Conservation (phyloP, 2,329 filamentous ascomycete species). For the Beauveria medogensis region DNA sequence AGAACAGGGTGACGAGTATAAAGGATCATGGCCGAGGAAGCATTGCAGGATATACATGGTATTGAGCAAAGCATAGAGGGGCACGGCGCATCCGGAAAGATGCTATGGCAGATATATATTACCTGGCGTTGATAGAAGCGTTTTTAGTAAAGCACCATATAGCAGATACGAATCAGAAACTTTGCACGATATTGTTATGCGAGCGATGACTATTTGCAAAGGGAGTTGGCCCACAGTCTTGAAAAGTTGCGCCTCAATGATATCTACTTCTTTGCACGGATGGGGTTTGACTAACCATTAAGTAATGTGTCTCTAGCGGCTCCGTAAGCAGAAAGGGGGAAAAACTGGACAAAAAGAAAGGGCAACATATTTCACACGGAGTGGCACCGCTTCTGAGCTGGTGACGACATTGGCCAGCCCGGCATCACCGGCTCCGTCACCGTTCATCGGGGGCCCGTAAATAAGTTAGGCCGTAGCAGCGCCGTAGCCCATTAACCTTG, state of each 20-base stretch:
- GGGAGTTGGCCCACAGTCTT: neutral
- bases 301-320: neutral
- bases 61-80: slow-evolving; percentile 10
- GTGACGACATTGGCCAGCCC: slow-evolving; percentile 6
- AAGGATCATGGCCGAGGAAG: neutral
- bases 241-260: neutral
- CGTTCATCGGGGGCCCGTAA: slow-evolving; percentile 2
- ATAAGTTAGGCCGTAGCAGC: neutral
- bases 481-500: neutral
- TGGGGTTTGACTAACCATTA: neutral
- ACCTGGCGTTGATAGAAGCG: slow-evolving; percentile 9
- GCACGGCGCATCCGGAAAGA: slow-evolving; percentile 6
- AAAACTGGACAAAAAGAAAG: neutral
- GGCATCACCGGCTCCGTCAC: slow-evolving; percentile 4
- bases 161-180: neutral
- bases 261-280: neutral
- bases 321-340: neutral
- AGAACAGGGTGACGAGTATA: neutral
- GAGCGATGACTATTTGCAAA: neutral
- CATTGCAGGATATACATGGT: slow-evolving; percentile 11
- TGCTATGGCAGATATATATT: slow-evolving; percentile 1
- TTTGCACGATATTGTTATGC: neutral
- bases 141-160: neutral
- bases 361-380: neutral
- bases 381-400: neutral